Evolutionary conservation across 768 basidiomycete genomes (phyloP).

Genomic region (Pleurotus cornucopiae): DNA sequence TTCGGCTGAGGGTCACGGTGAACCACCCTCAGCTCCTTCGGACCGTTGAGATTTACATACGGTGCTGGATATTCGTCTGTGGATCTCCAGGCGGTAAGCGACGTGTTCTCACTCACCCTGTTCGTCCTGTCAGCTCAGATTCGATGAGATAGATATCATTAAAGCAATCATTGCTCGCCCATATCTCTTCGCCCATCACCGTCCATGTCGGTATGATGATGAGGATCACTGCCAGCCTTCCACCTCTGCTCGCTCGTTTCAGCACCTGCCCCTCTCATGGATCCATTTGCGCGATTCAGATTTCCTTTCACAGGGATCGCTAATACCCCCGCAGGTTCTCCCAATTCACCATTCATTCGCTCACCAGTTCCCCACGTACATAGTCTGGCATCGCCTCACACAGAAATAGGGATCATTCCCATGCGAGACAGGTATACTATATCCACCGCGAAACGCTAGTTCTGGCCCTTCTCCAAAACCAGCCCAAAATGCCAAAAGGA

Average conservation of each 20-base stretch:
- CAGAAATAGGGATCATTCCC: neutral
- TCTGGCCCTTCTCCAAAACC: neutral
- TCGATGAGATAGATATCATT: conserved; percentile 19
- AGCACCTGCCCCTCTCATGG: neutral
- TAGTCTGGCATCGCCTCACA: neutral
- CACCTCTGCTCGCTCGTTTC: neutral
- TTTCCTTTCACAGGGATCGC: no score
- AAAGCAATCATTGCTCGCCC: conserved; percentile 13
- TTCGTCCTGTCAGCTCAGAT: conserved; percentile 19
- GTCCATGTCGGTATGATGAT: conserved; percentile 23
- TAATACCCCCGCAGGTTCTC: no score
- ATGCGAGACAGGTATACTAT: neutral
- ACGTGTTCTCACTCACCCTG: conserved; percentile 35
- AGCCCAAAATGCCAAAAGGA: neutral
- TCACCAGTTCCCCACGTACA: neutral
- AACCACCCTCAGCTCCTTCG: neutral
- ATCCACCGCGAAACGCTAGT: neutral
- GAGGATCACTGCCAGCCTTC: conserved; percentile 9
- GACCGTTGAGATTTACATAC: conserved; percentile 3
- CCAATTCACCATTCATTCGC: neutral
- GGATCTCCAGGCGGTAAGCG: neutral
- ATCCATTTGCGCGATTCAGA: no score
- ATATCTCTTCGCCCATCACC: conserved; percentile 18
- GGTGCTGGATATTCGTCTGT: neutral
- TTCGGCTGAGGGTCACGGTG: neutral